Percentiles rank a stretch among this genome's conserved stretches.
phyloP scores from a whole-genome alignment of 768 basidiomycete genomes.

The Paxillus ammoniavirescens region DNA sequence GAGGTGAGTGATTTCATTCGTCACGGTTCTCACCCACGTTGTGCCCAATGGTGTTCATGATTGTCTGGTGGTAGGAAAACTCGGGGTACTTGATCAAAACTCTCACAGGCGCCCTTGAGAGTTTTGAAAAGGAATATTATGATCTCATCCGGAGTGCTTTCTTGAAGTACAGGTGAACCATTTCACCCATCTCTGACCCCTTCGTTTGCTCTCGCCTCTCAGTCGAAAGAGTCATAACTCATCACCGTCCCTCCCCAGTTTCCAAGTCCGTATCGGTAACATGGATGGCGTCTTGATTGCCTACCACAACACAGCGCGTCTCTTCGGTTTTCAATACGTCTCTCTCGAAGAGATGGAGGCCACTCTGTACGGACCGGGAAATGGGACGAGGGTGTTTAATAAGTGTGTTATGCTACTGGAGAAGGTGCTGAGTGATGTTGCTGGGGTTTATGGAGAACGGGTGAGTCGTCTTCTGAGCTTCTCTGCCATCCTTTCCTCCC shows the following conservation, averaged over 20 bases:
- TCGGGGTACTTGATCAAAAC: slow-evolving; percentile 73
- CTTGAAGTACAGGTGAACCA: slow-evolving; percentile 81
- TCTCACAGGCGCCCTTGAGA: slow-evolving; percentile 62
- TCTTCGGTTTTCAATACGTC: slow-evolving; percentile 95
- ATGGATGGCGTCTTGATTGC: slow-evolving; percentile 95
- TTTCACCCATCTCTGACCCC: background rate
- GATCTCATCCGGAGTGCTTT: slow-evolving; percentile 93
- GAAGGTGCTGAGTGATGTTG: slow-evolving; percentile 55
- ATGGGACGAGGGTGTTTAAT: slow-evolving; percentile 71
- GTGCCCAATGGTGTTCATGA: background rate
- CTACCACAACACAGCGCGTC: slow-evolving; percentile 81
- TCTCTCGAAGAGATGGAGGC: slow-evolving; percentile 86
- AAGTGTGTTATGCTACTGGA: slow-evolving; percentile 75
- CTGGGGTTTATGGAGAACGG: slow-evolving; percentile 60
- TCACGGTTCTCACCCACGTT: too few relatives aligned
- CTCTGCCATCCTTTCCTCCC: background rate
- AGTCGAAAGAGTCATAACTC: background rate
- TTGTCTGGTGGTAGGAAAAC: slow-evolving; percentile 52
- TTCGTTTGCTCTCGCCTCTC: too few relatives aligned
- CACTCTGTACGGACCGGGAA: slow-evolving; percentile 58
- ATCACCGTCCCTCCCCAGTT: slow-evolving; percentile 42
- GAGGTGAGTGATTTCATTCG: slow-evolving; percentile 39
- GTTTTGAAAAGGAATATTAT: slow-evolving; percentile 93
- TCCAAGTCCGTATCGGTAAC: slow-evolving; percentile 93
- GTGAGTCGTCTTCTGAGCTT: slow-evolving; percentile 37